Evolutionary conservation across 768 basidiomycete species (phyloP).

Genomic region (Suillus bovinus): DNA sequence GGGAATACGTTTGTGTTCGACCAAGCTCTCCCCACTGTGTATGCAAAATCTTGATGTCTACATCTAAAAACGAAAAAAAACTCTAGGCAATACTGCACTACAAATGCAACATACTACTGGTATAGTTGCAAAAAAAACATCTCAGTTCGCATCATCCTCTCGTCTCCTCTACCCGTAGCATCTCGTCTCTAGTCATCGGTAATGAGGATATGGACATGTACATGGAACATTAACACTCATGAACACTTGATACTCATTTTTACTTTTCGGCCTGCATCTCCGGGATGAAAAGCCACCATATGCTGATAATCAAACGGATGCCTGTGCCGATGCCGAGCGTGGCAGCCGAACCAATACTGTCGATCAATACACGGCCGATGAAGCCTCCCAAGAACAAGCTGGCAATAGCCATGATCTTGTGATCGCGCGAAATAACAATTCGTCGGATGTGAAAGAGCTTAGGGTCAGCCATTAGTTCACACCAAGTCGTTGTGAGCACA

Average conservation of each 20-base stretch:
- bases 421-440: slow-evolving; percentile 62
- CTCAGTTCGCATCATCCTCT: neutral
- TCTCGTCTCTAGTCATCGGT: neutral
- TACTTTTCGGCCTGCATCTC: no score
- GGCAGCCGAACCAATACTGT: no score
- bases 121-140: neutral
- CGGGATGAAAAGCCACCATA: no score
- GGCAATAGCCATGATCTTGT: slow-evolving; percentile 64
- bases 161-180: neutral
- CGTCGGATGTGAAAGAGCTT: slow-evolving; percentile 60
- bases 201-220: neutral
- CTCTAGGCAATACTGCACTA: neutral
- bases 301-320: no score
- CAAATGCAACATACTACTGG: no score
- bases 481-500: slow-evolving; percentile 89
- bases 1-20: no score
- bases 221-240: neutral
- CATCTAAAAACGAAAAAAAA: neutral
- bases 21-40: no score
- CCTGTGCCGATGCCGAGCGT: no score
- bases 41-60: neutral
- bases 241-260: no score
- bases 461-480: slow-evolving; percentile 83
- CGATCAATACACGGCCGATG: no score
- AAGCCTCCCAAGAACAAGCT: slow-evolving; percentile 82